Conservation (phyloP, 768 basidiomycete genomes). For the Suillus subaureus region DNA sequence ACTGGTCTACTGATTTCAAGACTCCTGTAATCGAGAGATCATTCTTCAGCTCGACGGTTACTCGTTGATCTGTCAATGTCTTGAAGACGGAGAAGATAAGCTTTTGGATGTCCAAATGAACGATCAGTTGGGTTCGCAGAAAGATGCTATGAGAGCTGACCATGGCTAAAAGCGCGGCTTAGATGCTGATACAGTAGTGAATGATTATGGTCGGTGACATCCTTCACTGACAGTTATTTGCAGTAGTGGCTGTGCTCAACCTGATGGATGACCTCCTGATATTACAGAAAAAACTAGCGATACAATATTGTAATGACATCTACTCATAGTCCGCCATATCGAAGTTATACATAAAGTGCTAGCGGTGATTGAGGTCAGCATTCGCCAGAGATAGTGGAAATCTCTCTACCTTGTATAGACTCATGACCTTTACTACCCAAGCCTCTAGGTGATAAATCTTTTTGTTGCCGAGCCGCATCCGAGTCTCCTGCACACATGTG, state of each 20-base stretch:
- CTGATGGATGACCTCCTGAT: not conserved
- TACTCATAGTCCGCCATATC: conserved; percentile 39
- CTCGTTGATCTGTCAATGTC: conserved; percentile 95
- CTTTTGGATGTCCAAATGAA: conserved; percentile 38
- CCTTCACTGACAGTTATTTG: not conserved
- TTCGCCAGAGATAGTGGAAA: conserved; percentile 12
- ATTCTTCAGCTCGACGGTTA: conserved; percentile 98
- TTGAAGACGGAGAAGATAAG: conserved; percentile 99
- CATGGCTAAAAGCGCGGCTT: conserved; percentile 19
- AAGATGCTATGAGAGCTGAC: conserved; percentile 17
- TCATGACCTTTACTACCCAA: conserved; percentile 97
- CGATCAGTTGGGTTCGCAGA: conserved; percentile 14
- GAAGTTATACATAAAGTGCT: conserved; percentile 36
- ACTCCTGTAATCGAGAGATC: conserved; percentile 96
- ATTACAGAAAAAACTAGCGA: not conserved
- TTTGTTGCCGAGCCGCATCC: conserved; percentile 92
- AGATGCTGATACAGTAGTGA: not conserved
- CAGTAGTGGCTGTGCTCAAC: conserved; percentile 3
- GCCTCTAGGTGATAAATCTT: conserved; percentile 98
- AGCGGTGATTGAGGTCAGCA: not conserved
- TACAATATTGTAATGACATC: conserved; percentile 9
- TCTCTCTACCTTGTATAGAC: conserved; percentile 69
- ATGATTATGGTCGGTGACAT: not conserved
- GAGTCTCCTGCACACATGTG: conserved; percentile 67
- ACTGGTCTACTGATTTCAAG: conserved; percentile 99